phyloP scores from a whole-genome alignment of 202 grass and related monocot genomes.

The Dendrocalamus latiflorus region DNA sequence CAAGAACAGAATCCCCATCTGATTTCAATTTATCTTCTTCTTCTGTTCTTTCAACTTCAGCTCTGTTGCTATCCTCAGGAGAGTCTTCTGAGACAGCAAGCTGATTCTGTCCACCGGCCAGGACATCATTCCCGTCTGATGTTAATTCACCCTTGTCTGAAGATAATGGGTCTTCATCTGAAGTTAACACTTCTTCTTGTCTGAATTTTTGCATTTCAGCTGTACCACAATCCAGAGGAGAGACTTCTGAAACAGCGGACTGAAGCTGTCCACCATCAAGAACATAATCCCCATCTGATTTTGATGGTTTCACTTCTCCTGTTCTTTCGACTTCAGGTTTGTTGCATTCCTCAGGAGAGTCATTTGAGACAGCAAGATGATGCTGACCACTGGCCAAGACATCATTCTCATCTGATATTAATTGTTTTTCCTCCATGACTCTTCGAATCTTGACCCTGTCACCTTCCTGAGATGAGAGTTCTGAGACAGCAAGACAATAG shows the following conservation, averaged over 20 bases:
- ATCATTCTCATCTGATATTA: neutral
- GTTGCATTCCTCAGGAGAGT: slow-evolving; percentile 19
- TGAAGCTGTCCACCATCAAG: neutral
- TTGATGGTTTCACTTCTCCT: slow-evolving; percentile 19
- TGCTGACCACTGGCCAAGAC: neutral
- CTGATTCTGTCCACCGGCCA: neutral
- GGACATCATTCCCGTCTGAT: neutral
- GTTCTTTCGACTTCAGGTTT: slow-evolving; percentile 17
- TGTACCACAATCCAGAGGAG: slow-evolving; percentile 26
- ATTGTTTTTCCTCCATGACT: neutral
- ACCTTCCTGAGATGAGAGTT: slow-evolving; percentile 22
- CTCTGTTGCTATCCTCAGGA: neutral
- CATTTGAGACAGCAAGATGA: slow-evolving; percentile 14
- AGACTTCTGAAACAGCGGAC: slow-evolving; percentile 2
- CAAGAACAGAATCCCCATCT: neutral
- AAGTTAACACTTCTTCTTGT: neutral
- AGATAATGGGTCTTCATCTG: neutral
- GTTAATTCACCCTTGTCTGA: neutral
- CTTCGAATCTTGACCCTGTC: slow-evolving; percentile 31
- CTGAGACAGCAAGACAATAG: slow-evolving; percentile 32
- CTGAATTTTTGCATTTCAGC: slow-evolving; percentile 19
- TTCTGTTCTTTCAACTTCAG: slow-evolving; percentile 9
- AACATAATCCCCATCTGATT: neutral
- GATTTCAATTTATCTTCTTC: slow-evolving; percentile 14
- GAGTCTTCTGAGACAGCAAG: slow-evolving; percentile 31